Base-by-base conservation (phyloP, 2,329 filamentous ascomycete genomes). In the Fusarium hostae region DNA sequence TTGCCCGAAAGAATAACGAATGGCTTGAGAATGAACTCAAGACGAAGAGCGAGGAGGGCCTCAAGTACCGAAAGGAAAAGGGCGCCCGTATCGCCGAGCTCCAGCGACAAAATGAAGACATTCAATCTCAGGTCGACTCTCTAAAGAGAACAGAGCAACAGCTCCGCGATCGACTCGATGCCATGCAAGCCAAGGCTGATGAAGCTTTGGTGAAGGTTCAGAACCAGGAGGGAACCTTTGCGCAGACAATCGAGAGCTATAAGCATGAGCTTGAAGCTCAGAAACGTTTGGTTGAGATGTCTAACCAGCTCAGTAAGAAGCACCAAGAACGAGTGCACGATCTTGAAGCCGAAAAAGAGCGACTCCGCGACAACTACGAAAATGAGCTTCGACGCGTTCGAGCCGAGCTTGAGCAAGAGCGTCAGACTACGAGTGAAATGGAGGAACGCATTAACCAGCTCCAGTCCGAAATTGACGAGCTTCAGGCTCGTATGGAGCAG, bases 51-150 rank as follows among this genome's bases (percentile, higher is more conserved):
- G 89, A 91, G 12, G 96, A 99, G 79, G 90, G 94, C 51, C 88
- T 95, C 73, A 97, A 95, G 78, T 95, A 93, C 81, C 90, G 96
- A 70, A 98, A 97, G 79, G 96, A 99, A 79, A 98, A 98, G 86
- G 93, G 93, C 70, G 91, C 94, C 3, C 92, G 93, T 41, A 94
- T 98, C 75, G 89, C 94, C 12, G 93, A 97, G 77, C 88, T 99
- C 32, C 93, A 98, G 81, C 92, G 94, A 58, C 89, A 92, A 67
- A 93, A 95, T 74, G 95, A 98, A 74, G 96, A 99, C 73, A 90
- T 92, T 47, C 91, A 88, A 70, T 91, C 92, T 24, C 91, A 88
- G 35, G 87, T 94, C 57, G 94, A 97, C 60, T 88, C 92, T 13
- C 84, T 97, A 26, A 92, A 92, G 78, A 91, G 93, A 41, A 93